Evolutionary conservation across 1,284 basidiomycete species (phyloP).

Genomic region (Heliocybe sulcata): DNA sequence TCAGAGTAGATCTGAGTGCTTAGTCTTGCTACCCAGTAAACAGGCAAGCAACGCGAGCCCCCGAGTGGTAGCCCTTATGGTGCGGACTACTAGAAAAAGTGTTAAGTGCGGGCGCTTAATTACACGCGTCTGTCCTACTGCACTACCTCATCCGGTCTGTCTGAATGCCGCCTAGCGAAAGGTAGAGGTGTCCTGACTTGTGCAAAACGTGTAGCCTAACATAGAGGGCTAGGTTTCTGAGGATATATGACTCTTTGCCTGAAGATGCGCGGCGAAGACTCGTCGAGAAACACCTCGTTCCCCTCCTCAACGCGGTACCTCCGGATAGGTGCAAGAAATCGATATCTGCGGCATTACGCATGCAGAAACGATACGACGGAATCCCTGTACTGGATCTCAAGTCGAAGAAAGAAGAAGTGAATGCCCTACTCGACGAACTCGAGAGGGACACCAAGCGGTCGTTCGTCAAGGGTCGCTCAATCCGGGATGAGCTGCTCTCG

Average conservation of each 20-base stretch:
- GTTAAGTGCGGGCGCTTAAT: too few species aligned
- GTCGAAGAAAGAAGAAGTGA: slow-evolving; percentile 2
- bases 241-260: slow-evolving; percentile 34
- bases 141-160: too few species aligned
- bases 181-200: too few species aligned
- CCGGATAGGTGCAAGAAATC: slow-evolving; percentile 25
- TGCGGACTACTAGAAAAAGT: too few species aligned
- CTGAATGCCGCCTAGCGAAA: too few species aligned
- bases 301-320: slow-evolving; percentile 30
- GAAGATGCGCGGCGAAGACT: slow-evolving; percentile 34
- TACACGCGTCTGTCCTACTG: too few species aligned
- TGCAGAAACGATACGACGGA: background rate
- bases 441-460: slow-evolving; percentile 42
- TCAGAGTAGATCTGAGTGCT: too few species aligned
- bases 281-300: slow-evolving; percentile 34
- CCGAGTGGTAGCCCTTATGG: too few species aligned
- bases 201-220: too few species aligned
- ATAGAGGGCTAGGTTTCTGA: slow-evolving; percentile 25
- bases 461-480: slow-evolving; percentile 42
- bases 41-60: too few species aligned
- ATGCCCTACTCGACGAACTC: slow-evolving; percentile 30
- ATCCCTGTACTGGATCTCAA: background rate
- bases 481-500: slow-evolving; percentile 40
- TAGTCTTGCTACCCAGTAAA: too few species aligned
- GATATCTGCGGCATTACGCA: slow-evolving; percentile 18